These are phyloP conservation scores for Apiotrichum gamsii DNA, from an alignment of 1,284 basidiomycete species.

Conservation along the genomic window DNA sequence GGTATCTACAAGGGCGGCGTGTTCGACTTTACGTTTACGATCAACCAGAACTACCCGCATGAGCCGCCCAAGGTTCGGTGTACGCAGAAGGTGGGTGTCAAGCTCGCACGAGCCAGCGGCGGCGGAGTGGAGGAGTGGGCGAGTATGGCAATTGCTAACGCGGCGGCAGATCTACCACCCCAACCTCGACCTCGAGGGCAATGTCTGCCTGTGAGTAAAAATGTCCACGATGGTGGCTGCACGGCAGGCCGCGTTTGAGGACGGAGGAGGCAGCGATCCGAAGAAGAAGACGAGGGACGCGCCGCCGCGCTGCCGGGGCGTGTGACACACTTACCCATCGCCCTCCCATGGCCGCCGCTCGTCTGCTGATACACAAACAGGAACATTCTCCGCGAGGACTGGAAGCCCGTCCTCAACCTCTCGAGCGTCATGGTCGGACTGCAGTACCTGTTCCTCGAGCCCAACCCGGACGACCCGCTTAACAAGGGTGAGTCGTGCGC, in stretches of 20 bases:
- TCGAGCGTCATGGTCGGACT: slow-evolving; percentile 96
- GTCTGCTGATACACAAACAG: slow-evolving; percentile 34
- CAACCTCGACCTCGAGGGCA: slow-evolving; percentile 94
- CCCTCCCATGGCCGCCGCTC: slow-evolving; percentile 7
- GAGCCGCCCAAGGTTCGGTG: slow-evolving; percentile 99
- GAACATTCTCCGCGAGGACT: slow-evolving; percentile 97
- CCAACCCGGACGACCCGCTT: slow-evolving; percentile 95
- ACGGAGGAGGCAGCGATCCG: no score
- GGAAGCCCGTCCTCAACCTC: slow-evolving; percentile 94
- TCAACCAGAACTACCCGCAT: slow-evolving; percentile 98
- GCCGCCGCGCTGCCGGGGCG: no score
- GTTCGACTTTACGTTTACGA: slow-evolving; percentile 88
- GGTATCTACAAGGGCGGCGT: slow-evolving; percentile 97
- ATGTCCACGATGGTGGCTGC: no score
- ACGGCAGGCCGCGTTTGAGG: no score
- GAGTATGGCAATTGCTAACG: slow-evolving; percentile 1
- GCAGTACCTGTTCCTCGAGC: slow-evolving; percentile 96
- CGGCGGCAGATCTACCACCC: slow-evolving; percentile 95
- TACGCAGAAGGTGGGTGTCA: slow-evolving; percentile 69
- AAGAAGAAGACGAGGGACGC: no score
- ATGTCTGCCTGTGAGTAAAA: slow-evolving; percentile 72
- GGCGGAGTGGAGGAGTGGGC: no score
- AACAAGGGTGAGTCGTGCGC: slow-evolving; percentile 91
- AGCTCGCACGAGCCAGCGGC: no score
- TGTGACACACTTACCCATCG: slow-evolving; percentile 5